phyloP scores from a whole-genome alignment of 257 asterid genomes.

The Leptodermis oblonga region DNA sequence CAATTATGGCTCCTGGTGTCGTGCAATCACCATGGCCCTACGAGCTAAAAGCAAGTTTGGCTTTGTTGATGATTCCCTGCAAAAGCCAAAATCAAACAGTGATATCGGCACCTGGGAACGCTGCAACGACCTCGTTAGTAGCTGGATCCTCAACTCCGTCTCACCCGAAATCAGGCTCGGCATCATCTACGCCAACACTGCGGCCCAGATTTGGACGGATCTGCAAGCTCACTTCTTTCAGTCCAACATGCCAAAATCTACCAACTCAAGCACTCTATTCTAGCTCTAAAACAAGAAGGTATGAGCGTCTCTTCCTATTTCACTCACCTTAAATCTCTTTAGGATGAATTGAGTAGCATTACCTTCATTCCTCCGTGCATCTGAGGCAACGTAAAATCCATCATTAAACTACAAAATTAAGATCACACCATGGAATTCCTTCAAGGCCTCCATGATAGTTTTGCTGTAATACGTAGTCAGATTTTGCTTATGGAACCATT shows the following conservation, averaged over 20 bases:
- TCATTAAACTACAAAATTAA: conserved; percentile 3
- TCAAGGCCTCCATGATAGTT: conserved; percentile 10
- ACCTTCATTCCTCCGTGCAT: no score
- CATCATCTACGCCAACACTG: conserved; percentile 11
- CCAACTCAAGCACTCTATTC: not conserved
- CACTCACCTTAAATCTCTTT: conserved; percentile 1
- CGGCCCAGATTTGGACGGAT: conserved; percentile 3
- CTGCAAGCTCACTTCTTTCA: not conserved
- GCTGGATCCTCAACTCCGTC: no score
- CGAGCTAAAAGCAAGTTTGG: no score
- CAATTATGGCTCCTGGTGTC: no score
- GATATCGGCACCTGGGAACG: not conserved
- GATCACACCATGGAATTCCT: conserved; percentile 15
- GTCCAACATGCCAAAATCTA: not conserved
- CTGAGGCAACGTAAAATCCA: not conserved
- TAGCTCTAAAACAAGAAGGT: not conserved
- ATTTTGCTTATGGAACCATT: no score
- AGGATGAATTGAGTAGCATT: no score
- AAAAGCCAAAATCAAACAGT: not conserved
- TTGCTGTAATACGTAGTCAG: not conserved
- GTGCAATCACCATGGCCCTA: no score
- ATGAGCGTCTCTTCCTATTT: conserved; percentile 5
- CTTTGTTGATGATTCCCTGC: conserved; percentile 1
- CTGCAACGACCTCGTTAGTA: conserved; percentile 14
- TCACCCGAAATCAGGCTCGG: conserved; percentile 4